A percentile compares a stretch with the other conserved stretches of the same genome.
Conservation (phyloP, 2,329 filamentous ascomycete genomes). For the Myrmaecium sp. region DNA sequence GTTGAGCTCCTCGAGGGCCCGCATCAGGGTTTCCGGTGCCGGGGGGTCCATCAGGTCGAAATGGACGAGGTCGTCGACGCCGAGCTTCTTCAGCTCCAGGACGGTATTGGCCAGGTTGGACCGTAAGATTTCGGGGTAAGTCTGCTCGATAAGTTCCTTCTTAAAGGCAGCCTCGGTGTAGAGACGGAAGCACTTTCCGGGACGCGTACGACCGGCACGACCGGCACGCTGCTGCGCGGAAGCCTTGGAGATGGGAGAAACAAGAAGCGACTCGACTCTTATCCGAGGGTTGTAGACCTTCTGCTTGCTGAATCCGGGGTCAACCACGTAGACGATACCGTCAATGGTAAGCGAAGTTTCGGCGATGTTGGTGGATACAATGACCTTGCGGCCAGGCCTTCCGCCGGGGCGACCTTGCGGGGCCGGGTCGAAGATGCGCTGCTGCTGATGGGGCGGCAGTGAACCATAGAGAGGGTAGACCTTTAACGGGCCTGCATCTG, state of each 20-base stretch:
- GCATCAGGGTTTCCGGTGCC: slow-evolving; percentile 95
- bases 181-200: slow-evolving; percentile 93
- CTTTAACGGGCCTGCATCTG: slow-evolving; percentile 73
- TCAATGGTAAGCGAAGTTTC: slow-evolving; percentile 97
- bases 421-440: slow-evolving; percentile 84
- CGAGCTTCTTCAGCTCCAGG: slow-evolving; percentile 91
- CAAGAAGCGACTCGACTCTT: slow-evolving; percentile 88
- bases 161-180: slow-evolving; percentile 96
- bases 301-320: slow-evolving; percentile 97
- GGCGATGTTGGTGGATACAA: slow-evolving; percentile 93
- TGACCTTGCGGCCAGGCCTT: slow-evolving; percentile 78
- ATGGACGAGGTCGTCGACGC: slow-evolving; percentile 87
- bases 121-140: slow-evolving; percentile 85
- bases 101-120: slow-evolving; percentile 94
- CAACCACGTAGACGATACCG: slow-evolving; percentile 98
- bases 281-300: slow-evolving; percentile 98
- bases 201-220: slow-evolving; percentile 96
- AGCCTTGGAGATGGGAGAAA: slow-evolving; percentile 94
- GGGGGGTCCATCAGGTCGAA: slow-evolving; percentile 98
- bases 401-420: slow-evolving; percentile 63
- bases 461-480: slow-evolving; percentile 93
- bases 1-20: slow-evolving; percentile 91
- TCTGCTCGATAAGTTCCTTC: slow-evolving; percentile 94
- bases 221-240: slow-evolving; percentile 94
- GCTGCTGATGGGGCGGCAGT: slow-evolving; percentile 80